Base-by-base conservation (phyloP, 2,329 filamentous ascomycete species). In the Penicillium sp. region DNA sequence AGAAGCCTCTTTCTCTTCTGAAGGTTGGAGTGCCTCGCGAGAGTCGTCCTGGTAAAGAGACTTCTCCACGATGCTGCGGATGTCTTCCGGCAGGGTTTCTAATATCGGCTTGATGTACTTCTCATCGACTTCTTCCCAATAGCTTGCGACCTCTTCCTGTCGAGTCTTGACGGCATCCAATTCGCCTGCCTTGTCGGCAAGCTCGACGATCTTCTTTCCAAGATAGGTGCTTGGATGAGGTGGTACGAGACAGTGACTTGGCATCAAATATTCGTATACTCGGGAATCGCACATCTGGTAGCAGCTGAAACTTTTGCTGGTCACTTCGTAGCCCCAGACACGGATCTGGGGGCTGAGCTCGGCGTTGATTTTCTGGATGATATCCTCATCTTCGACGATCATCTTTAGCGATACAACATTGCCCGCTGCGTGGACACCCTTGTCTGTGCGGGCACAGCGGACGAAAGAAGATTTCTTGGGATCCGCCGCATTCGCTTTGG, bases 211-310 rank as follows among this genome's bases (percentile, higher is more conserved):
- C 64, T 88, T 87, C 70, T 84, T 87, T 8, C 87, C 90, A 32
- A 98, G 70, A 66, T 80, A 95, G 53, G 87, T 94, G 55, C 85
- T 84, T 0, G 90, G 90, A 65, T 97, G 90, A 0, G 93, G 93
- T 19, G 93, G 93, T 29, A 98, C 73, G 59, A 98, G 87, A 49
- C 87, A 88, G 70, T 97, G 89, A 37, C 87, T 93, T 2, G 93
- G 93, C 68, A 98, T 87, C 45, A 98, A 76, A 66, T 98, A 98
- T 72, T 98, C 93, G 71, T 98, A 98, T 77, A 90, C 94, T 59
- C 93, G 79, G 24, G 89, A 95, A 70, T 98, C 93, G 70, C 91
- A 96, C 49, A 87, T 80, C 65, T 95, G 86, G 70, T 98, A 98
- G 70, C 87, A 91, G 69, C 87, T 96, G 75, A 97, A 98, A 58